Evolutionary conservation across 495 filamentous ascomycete species (phyloP).

Genomic region (Hyaloscypha variabilis): DNA sequence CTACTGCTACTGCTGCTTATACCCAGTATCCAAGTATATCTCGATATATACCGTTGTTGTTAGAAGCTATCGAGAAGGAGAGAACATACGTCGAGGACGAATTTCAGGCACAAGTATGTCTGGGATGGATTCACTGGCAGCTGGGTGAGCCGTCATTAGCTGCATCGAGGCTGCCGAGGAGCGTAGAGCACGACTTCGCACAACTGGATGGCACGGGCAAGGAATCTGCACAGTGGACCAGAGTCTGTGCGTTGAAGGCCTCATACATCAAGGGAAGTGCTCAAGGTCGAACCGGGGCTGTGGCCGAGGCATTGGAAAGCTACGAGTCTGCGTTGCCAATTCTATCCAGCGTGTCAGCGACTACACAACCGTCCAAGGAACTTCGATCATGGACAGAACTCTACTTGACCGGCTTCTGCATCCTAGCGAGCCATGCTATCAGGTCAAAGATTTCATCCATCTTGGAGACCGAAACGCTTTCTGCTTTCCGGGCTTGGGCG

Average conservation of each 20-base stretch:
- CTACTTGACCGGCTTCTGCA: constrained; percentile 71
- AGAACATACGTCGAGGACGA: constrained; percentile 58
- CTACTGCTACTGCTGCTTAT: constrained; percentile 9
- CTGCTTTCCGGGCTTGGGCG: constrained; percentile 64
- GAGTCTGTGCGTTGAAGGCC: constrained; percentile 77
- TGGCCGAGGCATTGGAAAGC: constrained; percentile 60
- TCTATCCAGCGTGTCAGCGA: constrained; percentile 49
- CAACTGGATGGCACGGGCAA: constrained; percentile 49
- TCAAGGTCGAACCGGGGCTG: constrained; percentile 56
- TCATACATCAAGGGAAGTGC: constrained; percentile 74
- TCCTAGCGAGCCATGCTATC: constrained; percentile 60
- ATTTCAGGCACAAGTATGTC: constrained; percentile 77
- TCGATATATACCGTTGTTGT: constrained; percentile 61
- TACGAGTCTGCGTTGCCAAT: constrained; percentile 65
- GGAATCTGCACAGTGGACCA: constrained; percentile 68
- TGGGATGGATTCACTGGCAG: constrained; percentile 82
- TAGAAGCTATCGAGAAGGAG: constrained; percentile 62
- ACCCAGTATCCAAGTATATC: constrained; percentile 35
- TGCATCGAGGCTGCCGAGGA: constrained; percentile 61
- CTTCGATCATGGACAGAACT: constrained; percentile 77
- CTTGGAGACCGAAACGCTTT: constrained; percentile 50
- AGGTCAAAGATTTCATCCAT: constrained; percentile 45
- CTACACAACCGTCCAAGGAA: constrained; percentile 53
- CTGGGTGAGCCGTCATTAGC: constrained; percentile 68
- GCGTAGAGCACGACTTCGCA: constrained; percentile 55